Percentiles rank a stretch among this genome's conserved stretches.
Conservation (phyloP, 768 basidiomycete species). For the Hericium erinaceus region DNA sequence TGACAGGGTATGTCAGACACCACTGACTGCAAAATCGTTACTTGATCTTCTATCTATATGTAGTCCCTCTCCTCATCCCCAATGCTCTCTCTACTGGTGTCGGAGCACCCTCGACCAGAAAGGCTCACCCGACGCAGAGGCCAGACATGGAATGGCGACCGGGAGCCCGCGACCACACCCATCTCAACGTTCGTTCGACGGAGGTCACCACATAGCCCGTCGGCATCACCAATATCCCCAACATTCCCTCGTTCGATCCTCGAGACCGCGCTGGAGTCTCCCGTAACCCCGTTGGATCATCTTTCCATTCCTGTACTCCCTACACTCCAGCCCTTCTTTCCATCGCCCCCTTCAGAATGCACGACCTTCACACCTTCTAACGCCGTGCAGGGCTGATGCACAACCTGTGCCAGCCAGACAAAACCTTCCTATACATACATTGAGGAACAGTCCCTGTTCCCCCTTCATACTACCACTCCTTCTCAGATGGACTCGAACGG, state of each 20-base stretch:
- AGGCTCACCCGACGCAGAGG: slow-evolving; percentile 11
- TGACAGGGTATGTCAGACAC: slow-evolving; percentile 17
- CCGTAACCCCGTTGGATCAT: slow-evolving; percentile 31
- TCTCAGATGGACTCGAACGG: no score
- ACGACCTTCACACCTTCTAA: background rate
- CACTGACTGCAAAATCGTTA: background rate
- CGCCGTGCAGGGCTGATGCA: no score
- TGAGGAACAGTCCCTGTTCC: no score
- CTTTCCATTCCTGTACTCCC: slow-evolving; percentile 62
- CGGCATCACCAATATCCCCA: slow-evolving; percentile 51
- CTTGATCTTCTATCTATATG: slow-evolving; percentile 2
- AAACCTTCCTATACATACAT: no score
- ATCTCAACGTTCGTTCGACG: slow-evolving; percentile 76
- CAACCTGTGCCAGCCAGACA: no score
- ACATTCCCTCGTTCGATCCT: slow-evolving; percentile 21
- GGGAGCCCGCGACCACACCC: slow-evolving; percentile 39
- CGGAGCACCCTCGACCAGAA: slow-evolving; percentile 5
- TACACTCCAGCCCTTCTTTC: slow-evolving; percentile 28
- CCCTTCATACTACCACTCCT: no score
- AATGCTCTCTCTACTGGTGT: slow-evolving; percentile 13
- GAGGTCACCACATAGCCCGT: slow-evolving; percentile 67
- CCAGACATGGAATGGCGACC: slow-evolving; percentile 20
- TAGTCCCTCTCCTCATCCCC: slow-evolving; percentile 24
- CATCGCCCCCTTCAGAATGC: slow-evolving; percentile 2
- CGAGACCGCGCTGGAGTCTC: slow-evolving; percentile 7